Evolutionary conservation across 805 yeast genomes (phyloP).

Genomic region (Kuraishia ogatae): DNA sequence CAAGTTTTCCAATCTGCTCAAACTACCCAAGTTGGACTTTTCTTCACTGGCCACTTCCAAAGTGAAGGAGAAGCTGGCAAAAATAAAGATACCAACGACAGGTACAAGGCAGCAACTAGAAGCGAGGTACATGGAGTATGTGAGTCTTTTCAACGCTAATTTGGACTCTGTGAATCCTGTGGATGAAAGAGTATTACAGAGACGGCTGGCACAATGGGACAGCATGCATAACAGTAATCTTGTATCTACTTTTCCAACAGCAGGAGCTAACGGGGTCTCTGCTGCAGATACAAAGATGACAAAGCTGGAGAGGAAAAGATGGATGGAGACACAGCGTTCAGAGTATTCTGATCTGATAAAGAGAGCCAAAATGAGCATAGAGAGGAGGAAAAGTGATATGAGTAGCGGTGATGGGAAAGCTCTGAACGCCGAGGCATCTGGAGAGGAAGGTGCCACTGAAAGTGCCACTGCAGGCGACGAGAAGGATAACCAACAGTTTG

Average conservation of each 20-base stretch:
- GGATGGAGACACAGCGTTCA: slow-evolving; percentile 15
- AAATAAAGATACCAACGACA: slow-evolving; percentile 43
- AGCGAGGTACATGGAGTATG: slow-evolving; percentile 66
- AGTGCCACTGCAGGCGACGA: background rate
- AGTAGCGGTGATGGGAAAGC: background rate
- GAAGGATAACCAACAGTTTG: background rate
- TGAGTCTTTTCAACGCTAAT: slow-evolving; percentile 73
- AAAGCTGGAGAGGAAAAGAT: slow-evolving; percentile 11
- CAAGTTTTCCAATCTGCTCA: slow-evolving; percentile 11
- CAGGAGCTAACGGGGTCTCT: background rate
- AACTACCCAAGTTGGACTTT: slow-evolving; percentile 59
- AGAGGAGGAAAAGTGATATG: background rate
- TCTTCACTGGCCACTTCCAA: slow-evolving; percentile 48
- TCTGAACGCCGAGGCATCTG: too few species aligned
- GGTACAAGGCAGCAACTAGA: slow-evolving; percentile 65
- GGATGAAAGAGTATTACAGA: slow-evolving; percentile 43
- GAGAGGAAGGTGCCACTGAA: background rate
- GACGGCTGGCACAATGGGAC: slow-evolving; percentile 64
- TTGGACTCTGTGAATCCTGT: slow-evolving; percentile 64
- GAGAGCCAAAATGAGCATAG: slow-evolving; percentile 14
- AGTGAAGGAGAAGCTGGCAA: slow-evolving; percentile 49
- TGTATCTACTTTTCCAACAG: background rate
- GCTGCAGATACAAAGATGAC: slow-evolving; percentile 8
- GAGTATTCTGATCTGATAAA: slow-evolving; percentile 16
- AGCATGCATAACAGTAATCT: slow-evolving; percentile 11